Conservation (phyloP, 2,329 filamentous ascomycete genomes). For the Emydomyces testavorans region DNA sequence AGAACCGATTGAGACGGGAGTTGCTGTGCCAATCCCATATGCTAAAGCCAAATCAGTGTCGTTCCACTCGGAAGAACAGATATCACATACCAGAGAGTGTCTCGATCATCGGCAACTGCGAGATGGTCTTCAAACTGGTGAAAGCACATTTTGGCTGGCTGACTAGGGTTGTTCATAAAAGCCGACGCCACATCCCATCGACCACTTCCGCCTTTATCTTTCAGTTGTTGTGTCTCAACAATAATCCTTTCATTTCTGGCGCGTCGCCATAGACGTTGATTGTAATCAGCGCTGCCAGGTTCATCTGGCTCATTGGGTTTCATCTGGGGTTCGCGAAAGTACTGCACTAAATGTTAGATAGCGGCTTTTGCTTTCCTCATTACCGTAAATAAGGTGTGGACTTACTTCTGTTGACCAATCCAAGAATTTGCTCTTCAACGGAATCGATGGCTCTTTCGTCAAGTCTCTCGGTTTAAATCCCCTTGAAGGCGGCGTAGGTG, state of each 20-base stretch:
- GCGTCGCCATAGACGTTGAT: conserved; percentile 82
- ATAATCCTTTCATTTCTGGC: conserved; percentile 89
- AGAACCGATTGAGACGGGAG: conserved; percentile 68
- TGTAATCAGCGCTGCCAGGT: conserved; percentile 91
- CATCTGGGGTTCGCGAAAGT: conserved; percentile 98
- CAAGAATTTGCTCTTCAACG: conserved; percentile 70
- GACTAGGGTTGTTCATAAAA: conserved; percentile 77
- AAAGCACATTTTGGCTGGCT: conserved; percentile 86
- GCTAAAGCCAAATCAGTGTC: conserved; percentile 25
- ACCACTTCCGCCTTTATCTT: conserved; percentile 71
- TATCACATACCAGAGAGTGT: conserved; percentile 55
- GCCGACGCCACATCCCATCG: conserved; percentile 76
- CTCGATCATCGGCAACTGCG: conserved; percentile 82
- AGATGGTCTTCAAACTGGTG: conserved; percentile 97
- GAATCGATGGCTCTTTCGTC: conserved; percentile 52
- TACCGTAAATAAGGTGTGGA: neutral
- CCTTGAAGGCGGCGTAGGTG: conserved; percentile 67
- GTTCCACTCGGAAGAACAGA: conserved; percentile 11
- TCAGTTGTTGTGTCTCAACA: conserved; percentile 82
- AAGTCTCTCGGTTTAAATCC: conserved; percentile 55
- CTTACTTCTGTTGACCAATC: conserved; percentile 80
- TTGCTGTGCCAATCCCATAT: conserved; percentile 90
- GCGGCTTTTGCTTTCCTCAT: neutral
- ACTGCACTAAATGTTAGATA: conserved; percentile 37
- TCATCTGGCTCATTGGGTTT: conserved; percentile 91